These are phyloP conservation scores for Tricholoma saponaceum DNA, from an alignment of 768 basidiomycete species.

Conservation along the genomic window DNA sequence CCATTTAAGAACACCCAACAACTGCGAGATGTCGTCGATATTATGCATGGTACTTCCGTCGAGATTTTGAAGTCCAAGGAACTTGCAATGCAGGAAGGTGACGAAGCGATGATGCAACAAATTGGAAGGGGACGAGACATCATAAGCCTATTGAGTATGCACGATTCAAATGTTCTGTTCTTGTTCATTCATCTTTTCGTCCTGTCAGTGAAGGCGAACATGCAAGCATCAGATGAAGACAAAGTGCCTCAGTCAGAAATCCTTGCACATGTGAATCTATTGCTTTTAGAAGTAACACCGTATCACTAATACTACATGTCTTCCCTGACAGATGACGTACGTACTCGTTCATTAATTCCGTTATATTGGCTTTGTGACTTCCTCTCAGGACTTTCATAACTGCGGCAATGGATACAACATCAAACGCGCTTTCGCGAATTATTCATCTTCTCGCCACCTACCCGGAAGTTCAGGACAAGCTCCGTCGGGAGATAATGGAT, in stretches of 20 bases:
- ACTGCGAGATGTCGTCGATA: slow-evolving; percentile 17
- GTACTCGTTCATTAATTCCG: not conserved
- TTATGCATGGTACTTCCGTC: slow-evolving; percentile 26
- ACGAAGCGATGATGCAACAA: slow-evolving; percentile 23
- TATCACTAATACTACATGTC: not conserved
- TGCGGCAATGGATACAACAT: slow-evolving; percentile 43
- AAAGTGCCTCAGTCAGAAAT: slow-evolving; percentile 29
- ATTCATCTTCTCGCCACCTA: slow-evolving; percentile 29
- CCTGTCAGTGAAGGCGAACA: slow-evolving; percentile 29
- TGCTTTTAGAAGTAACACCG: not conserved
- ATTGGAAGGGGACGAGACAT: slow-evolving; percentile 28
- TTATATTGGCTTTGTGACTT: not conserved
- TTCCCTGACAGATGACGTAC: slow-evolving; percentile 7
- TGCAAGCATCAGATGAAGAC: slow-evolving; percentile 24
- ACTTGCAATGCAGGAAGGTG: slow-evolving; percentile 21
- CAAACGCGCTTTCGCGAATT: slow-evolving; percentile 32
- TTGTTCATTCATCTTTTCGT: not conserved
- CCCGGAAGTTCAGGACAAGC: slow-evolving; percentile 26
- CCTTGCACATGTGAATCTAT: slow-evolving; percentile 26
- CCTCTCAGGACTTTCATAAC: slow-evolving; percentile 21
- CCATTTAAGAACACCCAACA: slow-evolving; percentile 22
- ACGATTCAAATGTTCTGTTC: no score
- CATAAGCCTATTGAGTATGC: slow-evolving; percentile 22
- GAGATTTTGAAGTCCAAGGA: slow-evolving; percentile 32
- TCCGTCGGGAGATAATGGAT: slow-evolving; percentile 30